phyloP scores from a whole-genome alignment of 2,329 filamentous ascomycete genomes.

The Aspergillus sp. region DNA sequence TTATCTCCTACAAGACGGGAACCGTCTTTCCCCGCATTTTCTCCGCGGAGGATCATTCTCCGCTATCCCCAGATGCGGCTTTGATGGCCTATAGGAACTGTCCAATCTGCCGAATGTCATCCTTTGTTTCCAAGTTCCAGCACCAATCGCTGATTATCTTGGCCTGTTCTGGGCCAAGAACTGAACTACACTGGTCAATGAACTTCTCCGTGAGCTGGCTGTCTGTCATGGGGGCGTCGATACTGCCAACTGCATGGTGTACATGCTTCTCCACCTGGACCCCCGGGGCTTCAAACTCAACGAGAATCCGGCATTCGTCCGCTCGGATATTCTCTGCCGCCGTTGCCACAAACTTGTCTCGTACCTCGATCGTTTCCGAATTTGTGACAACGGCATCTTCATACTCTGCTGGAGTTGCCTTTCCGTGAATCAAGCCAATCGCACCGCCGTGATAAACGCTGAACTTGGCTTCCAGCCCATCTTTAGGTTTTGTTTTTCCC shows the following conservation, averaged over 20 bases:
- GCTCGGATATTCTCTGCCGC: slow-evolving; percentile 43
- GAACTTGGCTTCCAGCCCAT: slow-evolving; percentile 57
- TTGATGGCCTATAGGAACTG: slow-evolving; percentile 12
- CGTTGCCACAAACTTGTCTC: slow-evolving; percentile 50
- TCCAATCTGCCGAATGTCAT: slow-evolving; percentile 33
- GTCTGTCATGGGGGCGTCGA: slow-evolving; percentile 52
- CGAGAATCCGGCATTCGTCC: slow-evolving; percentile 46
- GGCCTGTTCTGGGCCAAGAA: slow-evolving; percentile 44
- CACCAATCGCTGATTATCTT: slow-evolving; percentile 36
- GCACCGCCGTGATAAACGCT: slow-evolving; percentile 58
- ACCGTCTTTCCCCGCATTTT: background rate
- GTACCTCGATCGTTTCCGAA: slow-evolving; percentile 41
- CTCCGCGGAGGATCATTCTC: background rate
- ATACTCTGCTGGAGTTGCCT: slow-evolving; percentile 55
- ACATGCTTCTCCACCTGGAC: slow-evolving; percentile 48
- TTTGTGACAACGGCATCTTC: slow-evolving; percentile 51
- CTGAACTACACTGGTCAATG: slow-evolving; percentile 47
- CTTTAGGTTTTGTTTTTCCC: slow-evolving; percentile 51
- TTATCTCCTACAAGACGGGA: background rate
- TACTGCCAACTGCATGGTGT: slow-evolving; percentile 53
- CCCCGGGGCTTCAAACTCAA: slow-evolving; percentile 42
- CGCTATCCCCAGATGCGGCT: background rate
- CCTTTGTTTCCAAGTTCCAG: slow-evolving; percentile 35
- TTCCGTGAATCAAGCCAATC: slow-evolving; percentile 53
- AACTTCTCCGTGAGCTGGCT: slow-evolving; percentile 53